Conservation (phyloP, 2,329 filamentous ascomycete species). For the Cladophialophora carrionii region DNA sequence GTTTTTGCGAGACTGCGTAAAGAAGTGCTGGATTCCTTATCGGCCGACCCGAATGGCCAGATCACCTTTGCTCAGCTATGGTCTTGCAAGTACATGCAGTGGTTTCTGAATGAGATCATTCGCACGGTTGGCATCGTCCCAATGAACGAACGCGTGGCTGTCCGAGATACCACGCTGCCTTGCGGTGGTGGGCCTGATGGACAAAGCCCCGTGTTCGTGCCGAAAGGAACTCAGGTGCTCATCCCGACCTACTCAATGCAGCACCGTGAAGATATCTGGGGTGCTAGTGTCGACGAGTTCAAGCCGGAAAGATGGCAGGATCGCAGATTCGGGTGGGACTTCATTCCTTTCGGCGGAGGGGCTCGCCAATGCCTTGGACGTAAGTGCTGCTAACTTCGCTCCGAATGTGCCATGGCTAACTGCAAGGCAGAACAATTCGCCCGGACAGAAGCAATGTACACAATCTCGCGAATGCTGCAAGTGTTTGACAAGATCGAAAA, state of each 20-base stretch:
- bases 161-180: slow-evolving; percentile 38
- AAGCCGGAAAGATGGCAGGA: slow-evolving; percentile 31
- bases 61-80: slow-evolving; percentile 56
- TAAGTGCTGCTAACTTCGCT: slow-evolving; percentile 60
- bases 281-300: slow-evolving; percentile 27
- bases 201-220: slow-evolving; percentile 40
- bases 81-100: slow-evolving; percentile 63
- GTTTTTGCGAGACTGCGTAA: slow-evolving; percentile 15
- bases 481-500: slow-evolving; percentile 64
- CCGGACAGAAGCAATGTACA: slow-evolving; percentile 69
- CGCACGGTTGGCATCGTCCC: slow-evolving; percentile 21
- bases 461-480: slow-evolving; percentile 72
- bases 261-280: slow-evolving; percentile 43
- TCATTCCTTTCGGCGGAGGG: slow-evolving; percentile 58
- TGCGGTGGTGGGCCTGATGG: slow-evolving; percentile 38
- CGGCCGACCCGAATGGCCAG: neutral
- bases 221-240: slow-evolving; percentile 40
- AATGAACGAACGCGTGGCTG: slow-evolving; percentile 22
- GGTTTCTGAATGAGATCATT: slow-evolving; percentile 36
- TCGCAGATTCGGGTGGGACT: slow-evolving; percentile 51
- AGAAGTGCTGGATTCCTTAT: slow-evolving; percentile 13
- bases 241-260: slow-evolving; percentile 45
- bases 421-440: slow-evolving; percentile 67
- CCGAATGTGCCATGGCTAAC: neutral
- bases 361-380: slow-evolving; percentile 62